Base-by-base conservation (phyloP, 139 green algal species). In the Monoraphidium neglectum region DNA sequence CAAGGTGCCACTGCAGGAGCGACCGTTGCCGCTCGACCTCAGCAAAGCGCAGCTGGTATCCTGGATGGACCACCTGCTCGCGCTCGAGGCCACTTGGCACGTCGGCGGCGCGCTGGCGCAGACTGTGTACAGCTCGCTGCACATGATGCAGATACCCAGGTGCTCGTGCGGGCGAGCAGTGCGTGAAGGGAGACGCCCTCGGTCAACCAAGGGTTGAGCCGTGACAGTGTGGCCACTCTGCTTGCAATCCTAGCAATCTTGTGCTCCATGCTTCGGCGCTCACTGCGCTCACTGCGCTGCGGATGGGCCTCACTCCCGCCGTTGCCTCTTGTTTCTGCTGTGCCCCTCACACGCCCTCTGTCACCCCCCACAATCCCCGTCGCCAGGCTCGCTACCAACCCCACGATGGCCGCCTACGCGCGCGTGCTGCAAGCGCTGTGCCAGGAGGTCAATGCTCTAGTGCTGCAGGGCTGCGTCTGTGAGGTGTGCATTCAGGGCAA, bases 121-220 rank as follows among this genome's bases (percentile, higher is more conserved):
- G 74, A 97, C 93, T 0, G 85, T 98, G 1, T 98, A 92, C 83
- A 86, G 87, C 24, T 93, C 85, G 61, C 77, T 97, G 26, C 96
- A 97, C 84, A 88, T 98, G 87, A 83, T 96, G 51, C 70, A 87
- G 32, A 77, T 82, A 0, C 73, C 89, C 13, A 86, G 89, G 92
- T 93, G 47, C 4, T 64, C 35, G 38, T n/a, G 12, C 56, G 56
- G 56, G 24, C 12, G 56, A 28, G n/a, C n/a, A n/a, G n/a, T n/a
- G n/a, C n/a, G n/a, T n/a, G n/a, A n/a, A n/a, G n/a, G n/a, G n/a
- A n/a, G n/a, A n/a, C n/a, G n/a, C n/a, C n/a, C n/a, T n/a, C n/a
- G n/a, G n/a, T n/a, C n/a, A n/a, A n/a, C n/a, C n/a, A n/a, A n/a
- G n/a, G n/a, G n/a, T n/a, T n/a, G n/a, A n/a, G n/a, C n/a, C n/a